Conservation (phyloP, 2,329 filamentous ascomycete genomes). For the Sclerotinia trifoliorum region DNA sequence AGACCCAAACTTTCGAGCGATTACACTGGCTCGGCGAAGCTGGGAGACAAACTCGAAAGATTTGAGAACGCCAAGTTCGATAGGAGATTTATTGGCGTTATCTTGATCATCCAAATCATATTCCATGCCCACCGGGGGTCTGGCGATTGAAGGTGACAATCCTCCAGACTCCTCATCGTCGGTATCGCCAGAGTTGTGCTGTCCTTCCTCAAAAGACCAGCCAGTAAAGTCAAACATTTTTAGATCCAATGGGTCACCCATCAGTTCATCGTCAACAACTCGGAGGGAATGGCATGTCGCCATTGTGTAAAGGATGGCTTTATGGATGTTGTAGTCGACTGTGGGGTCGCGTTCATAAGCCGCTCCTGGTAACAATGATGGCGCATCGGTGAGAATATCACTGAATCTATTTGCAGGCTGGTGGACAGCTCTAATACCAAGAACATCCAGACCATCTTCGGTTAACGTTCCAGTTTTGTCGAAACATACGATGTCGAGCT, state of each 20-base stretch:
- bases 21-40: conserved; percentile 84
- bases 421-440: conserved; percentile 80
- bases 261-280: conserved; percentile 79
- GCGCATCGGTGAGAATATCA: conserved; percentile 68
- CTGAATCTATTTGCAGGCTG: conserved; percentile 63
- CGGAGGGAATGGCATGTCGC: conserved; percentile 93
- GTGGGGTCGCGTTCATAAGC: conserved; percentile 58
- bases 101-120: conserved; percentile 55
- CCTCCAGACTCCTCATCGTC: conserved; percentile 74
- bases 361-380: conserved; percentile 54
- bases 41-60: conserved; percentile 95
- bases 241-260: conserved; percentile 90
- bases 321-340: conserved; percentile 58
- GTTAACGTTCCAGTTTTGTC: conserved; percentile 99
- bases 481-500: conserved; percentile 94
- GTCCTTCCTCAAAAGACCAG: conserved; percentile 90
- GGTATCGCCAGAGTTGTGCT: conserved; percentile 60
- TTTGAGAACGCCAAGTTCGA: conserved; percentile 88
- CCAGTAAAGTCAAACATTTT: conserved; percentile 98
- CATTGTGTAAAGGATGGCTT: conserved; percentile 87
- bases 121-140: conserved; percentile 65
- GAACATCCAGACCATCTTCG: conserved; percentile 90
- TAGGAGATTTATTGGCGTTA: conserved; percentile 44
- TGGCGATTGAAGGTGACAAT: conserved; percentile 83
- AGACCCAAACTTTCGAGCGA: conserved; percentile 84